These are phyloP conservation scores for Magnaporthales sp. DNA, from an alignment of 2,329 filamentous ascomycete species.

Conservation along the genomic window DNA sequence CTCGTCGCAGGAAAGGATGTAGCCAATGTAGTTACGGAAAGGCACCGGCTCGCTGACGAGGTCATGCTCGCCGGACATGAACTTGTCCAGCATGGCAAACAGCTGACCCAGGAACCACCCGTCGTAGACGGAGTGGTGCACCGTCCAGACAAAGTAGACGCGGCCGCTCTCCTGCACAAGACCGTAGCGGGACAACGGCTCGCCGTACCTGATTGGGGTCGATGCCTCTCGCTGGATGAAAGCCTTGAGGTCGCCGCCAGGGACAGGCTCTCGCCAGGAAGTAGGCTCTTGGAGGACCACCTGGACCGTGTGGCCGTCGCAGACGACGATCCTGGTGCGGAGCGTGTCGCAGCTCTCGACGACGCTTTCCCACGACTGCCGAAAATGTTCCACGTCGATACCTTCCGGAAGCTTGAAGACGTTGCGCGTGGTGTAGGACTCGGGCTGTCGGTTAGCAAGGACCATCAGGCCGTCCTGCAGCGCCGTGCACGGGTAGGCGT, in stretches of 20 bases:
- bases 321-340: conserved; percentile 11
- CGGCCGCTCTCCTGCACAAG: conserved; percentile 15
- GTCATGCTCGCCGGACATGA: background rate
- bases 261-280: background rate
- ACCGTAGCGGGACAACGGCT: conserved; percentile 24
- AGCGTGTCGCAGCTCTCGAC: conserved; percentile 11
- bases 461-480: conserved; percentile 15
- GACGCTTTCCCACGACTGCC: conserved; percentile 7
- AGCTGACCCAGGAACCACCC: conserved; percentile 21
- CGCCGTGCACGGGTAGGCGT: conserved; percentile 16
- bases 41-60: background rate
- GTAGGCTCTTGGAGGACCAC: background rate
- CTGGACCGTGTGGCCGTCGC: background rate
- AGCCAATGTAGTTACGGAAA: conserved; percentile 4
- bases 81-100: conserved; percentile 13
- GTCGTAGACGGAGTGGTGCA: conserved; percentile 2
- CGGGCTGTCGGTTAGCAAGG: conserved; percentile 1
- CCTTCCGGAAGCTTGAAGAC: conserved; percentile 8
- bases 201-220: conserved; percentile 19
- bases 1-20: background rate
- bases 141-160: background rate
- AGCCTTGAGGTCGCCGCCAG: background rate
- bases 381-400: conserved; percentile 7
- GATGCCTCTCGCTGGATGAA: conserved; percentile 17
- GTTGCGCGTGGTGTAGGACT: conserved; percentile 11